Base-by-base conservation (phyloP, 2,329 filamentous ascomycete species). In the Neofusicoccum cordaticola region DNA sequence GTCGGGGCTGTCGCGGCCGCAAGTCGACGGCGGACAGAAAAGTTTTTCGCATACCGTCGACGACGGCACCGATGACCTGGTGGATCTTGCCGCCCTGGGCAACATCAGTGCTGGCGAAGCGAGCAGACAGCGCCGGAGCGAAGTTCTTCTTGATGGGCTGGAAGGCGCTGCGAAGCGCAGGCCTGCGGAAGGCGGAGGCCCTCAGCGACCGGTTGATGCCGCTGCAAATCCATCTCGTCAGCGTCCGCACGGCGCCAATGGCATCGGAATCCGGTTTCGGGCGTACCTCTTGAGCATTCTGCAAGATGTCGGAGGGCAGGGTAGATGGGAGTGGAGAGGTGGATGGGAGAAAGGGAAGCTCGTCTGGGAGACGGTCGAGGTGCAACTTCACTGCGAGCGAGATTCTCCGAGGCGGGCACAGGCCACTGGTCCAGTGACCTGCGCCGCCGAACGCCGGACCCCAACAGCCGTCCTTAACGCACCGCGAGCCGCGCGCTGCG, bases 21-120 rank as follows among this genome's bases (percentile, higher is more conserved):
- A 53, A 51, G 41, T 44, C 48, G n/a, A 41, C 31, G 39, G 57
- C 47, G 34, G 48, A 61, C 60, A 70, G 68, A 75, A 77, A 75
- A 74, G 65, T 71, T 75, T 76, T 77, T 73, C 67, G 65, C 91
- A 85, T 86, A 96, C 92, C 93, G 85, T 98, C 95, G 76, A 98
- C 95, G 80, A 98, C 93, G 85, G 95, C 94, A 91, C 95, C 93
- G 84, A 97, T 97, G 82, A 97, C 93, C 85, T 93, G 84, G 79
- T 87, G 83, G 78, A 88, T 84, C 82, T 86, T 89, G 78, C 89
- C 89, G 79, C 84, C 79, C 72, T 81, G 80, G 65, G 76, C 73
- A 65, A 83, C 75, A 71, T 86, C 84, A 71, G 85, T 84, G 77
- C 82, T 86, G 73, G 88, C 87, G 77, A 85, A 87, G 73, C 88